Evolutionary conservation across 169 alveolate genomes (phyloP).

Genomic region (Plasmodium ovale): DNA sequence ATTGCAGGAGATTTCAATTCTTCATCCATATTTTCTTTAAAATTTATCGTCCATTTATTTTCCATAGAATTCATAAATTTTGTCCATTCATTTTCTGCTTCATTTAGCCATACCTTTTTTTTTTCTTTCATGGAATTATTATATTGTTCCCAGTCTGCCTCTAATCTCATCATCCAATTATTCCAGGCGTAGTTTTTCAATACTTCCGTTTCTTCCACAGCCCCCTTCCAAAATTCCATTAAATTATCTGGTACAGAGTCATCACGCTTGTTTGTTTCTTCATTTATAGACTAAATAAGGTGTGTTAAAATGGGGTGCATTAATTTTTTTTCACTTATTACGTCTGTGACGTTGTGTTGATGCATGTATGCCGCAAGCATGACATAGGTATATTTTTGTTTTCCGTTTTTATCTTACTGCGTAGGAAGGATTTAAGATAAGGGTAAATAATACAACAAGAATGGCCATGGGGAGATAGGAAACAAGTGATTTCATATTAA

Average conservation of each 20-base stretch:
- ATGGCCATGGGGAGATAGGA: background rate
- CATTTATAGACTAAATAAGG: background rate
- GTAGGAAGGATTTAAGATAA: background rate
- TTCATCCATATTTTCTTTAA: slow-evolving; percentile 3
- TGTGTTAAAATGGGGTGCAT: background rate
- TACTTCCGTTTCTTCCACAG: slow-evolving; percentile 5
- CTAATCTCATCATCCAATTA: slow-evolving; percentile 29
- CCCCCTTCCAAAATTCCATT: slow-evolving; percentile 23
- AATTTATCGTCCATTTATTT: slow-evolving; percentile 33
- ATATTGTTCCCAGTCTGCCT: slow-evolving; percentile 18
- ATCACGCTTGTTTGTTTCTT: background rate
- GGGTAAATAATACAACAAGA: background rate
- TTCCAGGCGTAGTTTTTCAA: slow-evolving; percentile 1
- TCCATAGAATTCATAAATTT: slow-evolving; percentile 4
- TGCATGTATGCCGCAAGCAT: background rate
- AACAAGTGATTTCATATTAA: background rate
- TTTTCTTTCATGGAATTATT: slow-evolving; percentile 5
- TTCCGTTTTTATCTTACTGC: background rate
- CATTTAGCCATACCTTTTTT: slow-evolving; percentile 11
- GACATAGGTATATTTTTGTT: no score
- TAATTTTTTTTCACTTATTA: no score
- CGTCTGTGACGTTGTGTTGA: no score
- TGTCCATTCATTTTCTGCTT: slow-evolving; percentile 11
- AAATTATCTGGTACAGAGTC: background rate
- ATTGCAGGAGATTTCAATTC: background rate